Base-by-base conservation (phyloP, 176 grass and related monocot genomes). In the Oryza longistaminata region DNA sequence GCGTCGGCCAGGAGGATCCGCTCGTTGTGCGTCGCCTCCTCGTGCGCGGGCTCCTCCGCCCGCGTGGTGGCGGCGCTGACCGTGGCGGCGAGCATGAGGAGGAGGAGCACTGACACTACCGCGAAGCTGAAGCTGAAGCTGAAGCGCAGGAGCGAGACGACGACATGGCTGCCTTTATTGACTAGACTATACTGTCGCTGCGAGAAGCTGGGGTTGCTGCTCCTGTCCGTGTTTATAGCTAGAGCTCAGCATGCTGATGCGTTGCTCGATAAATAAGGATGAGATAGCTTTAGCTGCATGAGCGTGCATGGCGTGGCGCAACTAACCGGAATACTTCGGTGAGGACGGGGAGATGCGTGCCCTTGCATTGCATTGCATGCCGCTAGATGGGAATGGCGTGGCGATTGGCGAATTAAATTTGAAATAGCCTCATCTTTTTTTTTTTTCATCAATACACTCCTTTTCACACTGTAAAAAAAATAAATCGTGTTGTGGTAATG, bases 21-120 rank as follows among this genome's bases (percentile, higher is more conserved):
- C 83, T 60, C 44, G 66, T 45, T 35, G 33, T n/a, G 48, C 3
- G 35, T 2, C 52, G 45, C 39, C 71, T 46, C 39, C 71, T 74
- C 77, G 44, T 49, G 26, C 13, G 19, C 40, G 3, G 21, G 1
- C 65, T n/a, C 29, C 21, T 15, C 29, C 21, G 0, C 58, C 46
- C 13, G 3, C 7, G 39, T 7, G 16, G 16, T 21, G 26, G 50
- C 5, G 79, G 86, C 78, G 77, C 1, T 44, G 7, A 73, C 29
- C 64, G 80, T 33, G 75, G 62, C 70, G 70, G 85, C 70, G 49
- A 90, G 60, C 14, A 66, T 21, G 64, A 90, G 70, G 31, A 87
- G 84, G 39, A 75, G 84, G 39, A 75, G 53, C 19, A 58, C n/a
- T 8, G 76, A 46, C 61, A 70, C 39, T 40, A 40, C 44, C 15